Conservation (phyloP, 75 land plant species). For the Picea sitchensis region DNA sequence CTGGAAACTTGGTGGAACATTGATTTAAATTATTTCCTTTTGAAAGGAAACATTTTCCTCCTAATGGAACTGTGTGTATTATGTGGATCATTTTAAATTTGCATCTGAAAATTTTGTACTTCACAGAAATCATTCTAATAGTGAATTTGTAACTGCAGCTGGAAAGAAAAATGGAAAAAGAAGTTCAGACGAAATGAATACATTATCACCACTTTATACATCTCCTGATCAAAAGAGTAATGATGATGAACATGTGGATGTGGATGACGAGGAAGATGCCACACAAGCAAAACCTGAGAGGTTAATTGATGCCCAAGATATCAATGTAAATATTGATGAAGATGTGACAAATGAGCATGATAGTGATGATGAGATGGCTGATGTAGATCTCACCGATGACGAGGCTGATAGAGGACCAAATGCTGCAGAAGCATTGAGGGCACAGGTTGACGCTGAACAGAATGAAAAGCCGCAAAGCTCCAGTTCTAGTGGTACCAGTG, state of each 20-base stretch:
- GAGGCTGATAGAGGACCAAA: conserved; percentile 54
- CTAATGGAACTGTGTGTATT: background rate
- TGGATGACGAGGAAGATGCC: conserved; percentile 45
- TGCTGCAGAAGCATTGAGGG: conserved; percentile 69
- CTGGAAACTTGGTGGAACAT: too few species aligned
- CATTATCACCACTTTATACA: conserved; percentile 10
- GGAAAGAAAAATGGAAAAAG: conserved; percentile 19
- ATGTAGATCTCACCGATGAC: conserved; percentile 70
- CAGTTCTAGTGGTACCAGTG: conserved; percentile 56
- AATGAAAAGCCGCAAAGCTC: conserved; percentile 25
- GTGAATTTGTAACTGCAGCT: conserved; percentile 7
- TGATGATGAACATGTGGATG: conserved; percentile 40
- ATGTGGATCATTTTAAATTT: background rate
- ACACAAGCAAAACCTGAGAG: conserved; percentile 9
- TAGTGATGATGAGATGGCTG: conserved; percentile 82
- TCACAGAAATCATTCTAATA: background rate
- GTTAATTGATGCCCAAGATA: conserved; percentile 10
- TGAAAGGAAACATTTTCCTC: background rate
- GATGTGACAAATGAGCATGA: conserved; percentile 51
- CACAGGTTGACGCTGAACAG: conserved; percentile 54
- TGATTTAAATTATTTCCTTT: background rate
- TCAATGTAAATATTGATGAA: conserved; percentile 38
- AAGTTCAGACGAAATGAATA: conserved; percentile 13
- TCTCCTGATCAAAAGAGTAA: conserved; percentile 10
- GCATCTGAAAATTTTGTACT: too few species aligned